Conservation (phyloP, 495 filamentous ascomycete genomes). For the Neurospora sp. region DNA sequence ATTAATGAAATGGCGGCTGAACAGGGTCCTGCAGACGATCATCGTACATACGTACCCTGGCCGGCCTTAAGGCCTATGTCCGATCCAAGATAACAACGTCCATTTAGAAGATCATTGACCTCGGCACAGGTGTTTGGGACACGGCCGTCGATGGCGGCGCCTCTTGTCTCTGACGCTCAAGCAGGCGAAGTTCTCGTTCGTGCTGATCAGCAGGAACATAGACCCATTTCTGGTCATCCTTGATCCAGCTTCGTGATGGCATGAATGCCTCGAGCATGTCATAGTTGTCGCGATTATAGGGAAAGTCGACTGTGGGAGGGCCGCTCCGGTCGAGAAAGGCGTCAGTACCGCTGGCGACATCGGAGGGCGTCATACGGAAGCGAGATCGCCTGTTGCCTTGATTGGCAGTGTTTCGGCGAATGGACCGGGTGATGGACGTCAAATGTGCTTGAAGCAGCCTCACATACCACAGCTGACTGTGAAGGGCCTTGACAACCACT, state of each 20-base stretch:
- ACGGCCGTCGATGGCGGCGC: neutral
- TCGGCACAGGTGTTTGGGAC: neutral
- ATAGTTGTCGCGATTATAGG: slow-evolving; percentile 43
- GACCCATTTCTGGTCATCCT: slow-evolving; percentile 26
- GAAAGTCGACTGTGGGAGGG: slow-evolving; percentile 37
- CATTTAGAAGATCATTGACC: neutral
- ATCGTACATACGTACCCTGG: neutral
- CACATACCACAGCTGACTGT: slow-evolving; percentile 36
- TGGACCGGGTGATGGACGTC: slow-evolving; percentile 35
- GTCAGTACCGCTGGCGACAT: slow-evolving; percentile 32
- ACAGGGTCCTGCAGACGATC: neutral
- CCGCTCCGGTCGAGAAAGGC: slow-evolving; percentile 36
- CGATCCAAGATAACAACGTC: neutral
- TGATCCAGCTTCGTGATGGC: slow-evolving; percentile 36
- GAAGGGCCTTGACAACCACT: slow-evolving; percentile 32
- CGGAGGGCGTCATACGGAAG: slow-evolving; percentile 38
- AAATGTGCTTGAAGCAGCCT: slow-evolving; percentile 42
- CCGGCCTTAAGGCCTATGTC: neutral
- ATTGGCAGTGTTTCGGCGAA: slow-evolving; percentile 37
- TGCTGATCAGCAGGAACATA: slow-evolving; percentile 35
- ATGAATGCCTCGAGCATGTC: slow-evolving; percentile 43
- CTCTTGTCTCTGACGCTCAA: slow-evolving; percentile 8
- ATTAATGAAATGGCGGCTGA: neutral
- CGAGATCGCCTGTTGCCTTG: slow-evolving; percentile 34
- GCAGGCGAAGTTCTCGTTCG: slow-evolving; percentile 22